Percentiles rank a stretch among this genome's conserved stretches.
Conservation (phyloP, 225 moss, liverwort and hornwort species). For the Thuidium tamariscinum region DNA sequence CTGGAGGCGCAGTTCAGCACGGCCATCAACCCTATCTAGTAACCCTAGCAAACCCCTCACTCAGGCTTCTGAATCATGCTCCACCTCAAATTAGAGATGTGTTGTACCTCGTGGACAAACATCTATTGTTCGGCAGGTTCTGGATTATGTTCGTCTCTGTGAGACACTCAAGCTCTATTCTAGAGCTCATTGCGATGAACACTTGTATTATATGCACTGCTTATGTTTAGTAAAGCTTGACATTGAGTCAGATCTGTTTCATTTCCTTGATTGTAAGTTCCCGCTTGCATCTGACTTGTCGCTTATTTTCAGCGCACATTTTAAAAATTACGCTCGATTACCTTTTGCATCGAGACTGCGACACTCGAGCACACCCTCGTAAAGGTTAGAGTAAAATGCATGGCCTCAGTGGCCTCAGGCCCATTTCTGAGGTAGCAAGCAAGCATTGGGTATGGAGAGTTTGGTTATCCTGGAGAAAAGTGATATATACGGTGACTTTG, state of each 20-base stretch:
- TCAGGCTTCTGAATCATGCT: background rate
- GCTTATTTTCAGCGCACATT: background rate
- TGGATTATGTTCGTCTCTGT: background rate
- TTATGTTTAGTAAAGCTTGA: background rate
- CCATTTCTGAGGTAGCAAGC: background rate
- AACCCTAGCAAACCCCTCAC: background rate
- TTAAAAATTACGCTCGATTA: background rate
- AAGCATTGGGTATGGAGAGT: background rate
- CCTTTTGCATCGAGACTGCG: background rate
- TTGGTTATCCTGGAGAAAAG: background rate
- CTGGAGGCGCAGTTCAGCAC: constrained; percentile 90
- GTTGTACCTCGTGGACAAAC: background rate
- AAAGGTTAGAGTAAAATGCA: background rate
- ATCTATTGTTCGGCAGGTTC: background rate
- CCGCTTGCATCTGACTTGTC: background rate
- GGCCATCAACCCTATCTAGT: constrained; percentile 41
- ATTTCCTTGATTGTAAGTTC: background rate
- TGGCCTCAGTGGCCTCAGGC: background rate
- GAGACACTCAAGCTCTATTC: background rate
- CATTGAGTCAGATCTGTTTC: background rate
- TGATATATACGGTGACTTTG: too few relatives aligned
- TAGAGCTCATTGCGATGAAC: background rate
- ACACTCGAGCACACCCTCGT: background rate
- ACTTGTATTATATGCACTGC: constrained; percentile 14
- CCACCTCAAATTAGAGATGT: background rate